Base-by-base conservation (phyloP, 73 alveolate genomes). In the Effrenium voratum region DNA sequence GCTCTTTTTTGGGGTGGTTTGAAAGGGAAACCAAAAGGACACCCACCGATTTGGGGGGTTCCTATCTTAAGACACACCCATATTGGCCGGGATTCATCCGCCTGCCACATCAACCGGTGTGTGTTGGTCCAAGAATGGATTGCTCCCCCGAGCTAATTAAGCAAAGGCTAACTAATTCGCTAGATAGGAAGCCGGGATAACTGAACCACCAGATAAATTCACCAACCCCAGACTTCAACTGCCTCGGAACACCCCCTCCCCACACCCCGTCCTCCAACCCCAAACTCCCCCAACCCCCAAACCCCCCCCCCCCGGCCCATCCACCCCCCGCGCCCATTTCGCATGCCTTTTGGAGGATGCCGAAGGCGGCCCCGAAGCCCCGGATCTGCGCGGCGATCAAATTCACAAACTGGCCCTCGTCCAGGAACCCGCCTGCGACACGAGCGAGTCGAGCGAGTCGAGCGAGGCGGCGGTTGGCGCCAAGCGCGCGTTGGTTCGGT, bases 281-380 rank as follows among this genome's bases (percentile, higher is more conserved):
- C 63, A 8, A 52, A 52, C 8, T 63, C 38, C 10, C 76, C 76
- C 76, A 63, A 13, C 38, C 5, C 76, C 32, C 76, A 63, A 28
- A 28, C 8, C 8, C 32, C 32, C 76, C 41, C 41, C 76, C 76
- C 93, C 6, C 75, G 36, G 36, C 72, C 76, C 45, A 8, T 52
- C 26, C 8, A 16, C 55, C 76, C 57, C 5, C 26, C 47, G 8
- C 55, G 16, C 84, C 2, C 12, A 63, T 32, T 50, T 5, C 50
- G 45, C 47, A 45, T 44, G 8, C 95, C 95, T 87, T 87, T 66
- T 63, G 68, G 70, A 45, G 44, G 70, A 87, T 59, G 41, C 95
- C 95, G 44, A 87, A 87, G 95, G 95, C 95, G 8, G 95, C 43
- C 8, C 95, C 95, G 5, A 87, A 47, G 38, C 95, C 95, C 41